These are phyloP conservation scores for Rossbeevera mucosa DNA, from an alignment of 768 basidiomycete genomes.

Conservation along the genomic window DNA sequence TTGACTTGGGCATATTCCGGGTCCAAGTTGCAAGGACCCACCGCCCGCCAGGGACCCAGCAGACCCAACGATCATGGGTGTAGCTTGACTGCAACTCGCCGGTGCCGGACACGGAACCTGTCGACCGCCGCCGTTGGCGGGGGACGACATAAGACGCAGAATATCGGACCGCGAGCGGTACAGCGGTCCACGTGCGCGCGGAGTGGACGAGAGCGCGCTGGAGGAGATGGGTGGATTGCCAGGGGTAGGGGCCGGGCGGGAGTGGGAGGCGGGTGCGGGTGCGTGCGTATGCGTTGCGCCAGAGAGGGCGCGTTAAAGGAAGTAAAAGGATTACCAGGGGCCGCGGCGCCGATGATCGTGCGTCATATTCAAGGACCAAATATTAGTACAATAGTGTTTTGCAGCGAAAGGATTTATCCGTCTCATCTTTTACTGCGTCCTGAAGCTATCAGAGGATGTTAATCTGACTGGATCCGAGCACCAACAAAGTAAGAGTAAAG, in stretches of 20 bases:
- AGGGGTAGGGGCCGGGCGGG: constrained; percentile 19
- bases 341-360: no score
- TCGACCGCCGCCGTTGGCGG: not conserved
- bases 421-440: no score
- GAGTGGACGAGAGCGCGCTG: constrained; percentile 20
- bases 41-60: constrained; percentile 14
- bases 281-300: constrained; percentile 8
- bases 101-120: not conserved
- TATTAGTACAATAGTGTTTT: not conserved
- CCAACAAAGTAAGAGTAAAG: no score
- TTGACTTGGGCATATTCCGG: not conserved
- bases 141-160: not conserved
- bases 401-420: no score
- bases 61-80: constrained; percentile 3
- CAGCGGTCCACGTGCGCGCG: constrained; percentile 11
- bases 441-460: no score
- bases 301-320: no score
- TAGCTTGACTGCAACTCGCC: not conserved
- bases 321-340: no score
- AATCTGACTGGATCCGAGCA: no score
- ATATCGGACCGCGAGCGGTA: constrained; percentile 7
- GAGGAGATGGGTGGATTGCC: constrained; percentile 16
- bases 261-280: constrained; percentile 3
- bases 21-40: constrained; percentile 13
- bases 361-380: not conserved